A percentile compares a stretch with the other conserved stretches of the same genome.
phyloP scores from a whole-genome alignment of 2,329 filamentous ascomycete species.

The Metarhizium humberi region DNA sequence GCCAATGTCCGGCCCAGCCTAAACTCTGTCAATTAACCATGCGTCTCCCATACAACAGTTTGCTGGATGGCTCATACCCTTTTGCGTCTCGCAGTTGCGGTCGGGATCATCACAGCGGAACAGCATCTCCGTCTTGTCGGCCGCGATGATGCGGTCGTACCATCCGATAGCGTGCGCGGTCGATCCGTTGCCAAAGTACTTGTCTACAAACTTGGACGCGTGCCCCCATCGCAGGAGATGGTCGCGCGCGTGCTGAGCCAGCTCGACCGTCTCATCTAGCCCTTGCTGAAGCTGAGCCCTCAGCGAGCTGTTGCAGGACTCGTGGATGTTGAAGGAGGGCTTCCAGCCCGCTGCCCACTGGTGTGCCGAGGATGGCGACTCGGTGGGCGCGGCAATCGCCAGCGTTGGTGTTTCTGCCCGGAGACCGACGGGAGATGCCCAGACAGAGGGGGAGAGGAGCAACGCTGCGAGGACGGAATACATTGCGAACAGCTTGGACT shows the following conservation, averaged over 20 bases:
- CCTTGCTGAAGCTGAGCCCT: conserved; percentile 43
- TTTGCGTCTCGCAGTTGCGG: conserved; percentile 47
- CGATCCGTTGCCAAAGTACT: conserved; percentile 56
- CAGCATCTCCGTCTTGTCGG: conserved; percentile 44
- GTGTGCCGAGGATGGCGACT: neutral
- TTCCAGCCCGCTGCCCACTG: conserved; percentile 16
- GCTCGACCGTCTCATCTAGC: conserved; percentile 46
- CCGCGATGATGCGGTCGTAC: conserved; percentile 50
- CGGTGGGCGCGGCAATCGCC: neutral
- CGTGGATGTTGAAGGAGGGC: conserved; percentile 42
- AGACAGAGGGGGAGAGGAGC: too few relatives aligned
- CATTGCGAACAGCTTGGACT: too few relatives aligned
- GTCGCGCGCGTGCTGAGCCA: conserved; percentile 52
- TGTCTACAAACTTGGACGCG: conserved; percentile 48
- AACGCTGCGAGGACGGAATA: too few relatives aligned
- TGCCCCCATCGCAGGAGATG: conserved; percentile 51
- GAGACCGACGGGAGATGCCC: neutral
- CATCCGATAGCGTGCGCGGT: conserved; percentile 52
- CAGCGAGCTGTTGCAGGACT: conserved; percentile 57
- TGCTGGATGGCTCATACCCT: conserved; percentile 21
- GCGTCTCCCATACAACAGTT: neutral
- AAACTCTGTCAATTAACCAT: neutral
- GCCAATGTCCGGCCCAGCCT: conserved; percentile 62
- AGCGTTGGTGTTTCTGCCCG: neutral
- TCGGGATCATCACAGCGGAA: conserved; percentile 65